phyloP scores from a whole-genome alignment of 345 rosid species.

The Eutrema japonicum region DNA sequence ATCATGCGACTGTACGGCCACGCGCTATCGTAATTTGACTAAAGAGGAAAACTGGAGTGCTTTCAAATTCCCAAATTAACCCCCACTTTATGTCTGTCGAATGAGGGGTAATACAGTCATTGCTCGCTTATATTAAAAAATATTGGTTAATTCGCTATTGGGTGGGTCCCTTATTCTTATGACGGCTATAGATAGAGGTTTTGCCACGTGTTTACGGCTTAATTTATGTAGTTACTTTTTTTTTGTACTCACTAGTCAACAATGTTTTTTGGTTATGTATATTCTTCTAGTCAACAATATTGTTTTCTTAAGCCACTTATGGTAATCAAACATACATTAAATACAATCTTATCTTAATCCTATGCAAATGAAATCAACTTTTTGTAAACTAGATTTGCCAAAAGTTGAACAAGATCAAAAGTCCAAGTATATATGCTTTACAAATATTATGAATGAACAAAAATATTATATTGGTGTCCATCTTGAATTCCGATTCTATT shows the following conservation, averaged over 20 bases:
- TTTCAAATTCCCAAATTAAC: conserved; percentile 16
- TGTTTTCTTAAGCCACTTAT: conserved; percentile 15
- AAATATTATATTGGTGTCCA: neutral
- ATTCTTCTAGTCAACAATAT: neutral
- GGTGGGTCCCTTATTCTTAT: conserved; percentile 32
- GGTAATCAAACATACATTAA: conserved; percentile 21
- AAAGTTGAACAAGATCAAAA: conserved; percentile 16
- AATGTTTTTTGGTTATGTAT: neutral
- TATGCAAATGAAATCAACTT: conserved; percentile 5
- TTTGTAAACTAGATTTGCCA: conserved; percentile 1
- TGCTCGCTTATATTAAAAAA: neutral
- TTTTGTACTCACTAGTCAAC: conserved; percentile 33
- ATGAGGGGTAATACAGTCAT: neutral
- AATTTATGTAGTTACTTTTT: neutral
- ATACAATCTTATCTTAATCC: conserved; percentile 37
- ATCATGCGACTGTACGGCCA: conserved; percentile 3
- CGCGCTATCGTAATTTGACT: conserved; percentile 36
- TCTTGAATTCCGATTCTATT: conserved; percentile 8
- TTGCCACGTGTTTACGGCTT: conserved; percentile 31
- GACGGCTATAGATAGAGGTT: conserved; percentile 42
- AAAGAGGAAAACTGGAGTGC: neutral
- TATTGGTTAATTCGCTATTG: conserved; percentile 28
- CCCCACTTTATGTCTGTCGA: neutral
- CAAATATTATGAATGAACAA: neutral
- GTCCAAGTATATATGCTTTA: neutral